These are phyloP conservation scores for Solanum hybrid DNA, from an alignment of 305 asterid species.

Conservation along the genomic window DNA sequence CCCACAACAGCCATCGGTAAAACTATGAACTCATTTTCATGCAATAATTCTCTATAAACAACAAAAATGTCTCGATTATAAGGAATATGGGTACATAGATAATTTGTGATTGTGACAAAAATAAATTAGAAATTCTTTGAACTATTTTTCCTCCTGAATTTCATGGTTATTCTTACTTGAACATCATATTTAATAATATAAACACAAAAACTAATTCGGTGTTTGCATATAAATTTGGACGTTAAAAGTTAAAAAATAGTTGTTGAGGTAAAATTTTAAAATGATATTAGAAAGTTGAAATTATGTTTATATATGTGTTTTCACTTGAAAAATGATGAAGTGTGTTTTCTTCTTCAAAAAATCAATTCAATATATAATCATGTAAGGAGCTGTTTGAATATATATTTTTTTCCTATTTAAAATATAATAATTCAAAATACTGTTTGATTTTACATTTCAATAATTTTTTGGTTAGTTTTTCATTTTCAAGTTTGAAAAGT, in stretches of 20 bases:
- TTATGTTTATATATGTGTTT: neutral
- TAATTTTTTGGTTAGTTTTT: neutral
- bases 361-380: neutral
- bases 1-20: neutral
- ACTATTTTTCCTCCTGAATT: neutral
- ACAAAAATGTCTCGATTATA: neutral
- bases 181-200: neutral
- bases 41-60: neutral
- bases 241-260: neutral
- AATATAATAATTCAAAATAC: neutral
- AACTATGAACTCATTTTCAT: neutral
- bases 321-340: neutral
- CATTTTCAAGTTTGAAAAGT: neutral
- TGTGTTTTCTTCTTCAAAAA: neutral
- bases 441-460: neutral
- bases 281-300: neutral
- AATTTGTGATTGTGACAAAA: neutral
- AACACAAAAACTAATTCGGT: neutral
- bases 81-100: neutral
- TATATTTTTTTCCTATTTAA: neutral
- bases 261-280: neutral
- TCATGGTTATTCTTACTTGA: neutral
- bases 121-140: neutral
- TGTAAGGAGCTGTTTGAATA: neutral
- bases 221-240: neutral